Conservation (phyloP, 306 rosid species). For the Alnus rubra region DNA sequence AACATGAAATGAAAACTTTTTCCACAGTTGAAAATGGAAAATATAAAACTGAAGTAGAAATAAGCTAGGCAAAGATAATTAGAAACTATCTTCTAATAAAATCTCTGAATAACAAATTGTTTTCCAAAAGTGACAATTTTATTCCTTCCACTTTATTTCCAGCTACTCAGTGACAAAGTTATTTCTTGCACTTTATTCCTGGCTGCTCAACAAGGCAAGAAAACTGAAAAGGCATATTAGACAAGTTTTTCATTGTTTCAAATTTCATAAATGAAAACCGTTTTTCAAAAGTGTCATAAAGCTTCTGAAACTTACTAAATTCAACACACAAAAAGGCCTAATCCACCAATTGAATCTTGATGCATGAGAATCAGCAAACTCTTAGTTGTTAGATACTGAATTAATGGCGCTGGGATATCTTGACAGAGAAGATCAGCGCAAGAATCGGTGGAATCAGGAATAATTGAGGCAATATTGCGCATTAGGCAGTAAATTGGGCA, state of each 20-base stretch:
- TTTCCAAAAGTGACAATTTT: not conserved
- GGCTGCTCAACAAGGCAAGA: not conserved
- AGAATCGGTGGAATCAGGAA: too few species aligned
- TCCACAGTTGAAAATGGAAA: not conserved
- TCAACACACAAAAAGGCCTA: not conserved
- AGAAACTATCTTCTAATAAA: not conserved
- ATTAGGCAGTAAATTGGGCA: too few species aligned
- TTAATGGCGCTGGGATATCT: too few species aligned
- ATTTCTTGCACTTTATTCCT: not conserved
- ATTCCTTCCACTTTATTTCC: not conserved
- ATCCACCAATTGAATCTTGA: too few species aligned
- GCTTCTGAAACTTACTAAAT: not conserved
- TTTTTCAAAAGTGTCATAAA: not conserved
- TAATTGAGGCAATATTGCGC: too few species aligned
- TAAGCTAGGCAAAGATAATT: not conserved
- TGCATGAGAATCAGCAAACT: too few species aligned
- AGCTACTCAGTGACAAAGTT: not conserved
- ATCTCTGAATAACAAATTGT: not conserved
- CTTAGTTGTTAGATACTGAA: too few species aligned
- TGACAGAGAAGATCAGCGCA: too few species aligned
- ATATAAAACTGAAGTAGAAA: not conserved
- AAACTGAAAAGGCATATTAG: not conserved
- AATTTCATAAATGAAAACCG: not conserved
- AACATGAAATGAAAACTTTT: not conserved
- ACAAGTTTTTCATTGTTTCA: not conserved